Base-by-base conservation (phyloP, 345 rosid species). In the Adansonia digitata region DNA sequence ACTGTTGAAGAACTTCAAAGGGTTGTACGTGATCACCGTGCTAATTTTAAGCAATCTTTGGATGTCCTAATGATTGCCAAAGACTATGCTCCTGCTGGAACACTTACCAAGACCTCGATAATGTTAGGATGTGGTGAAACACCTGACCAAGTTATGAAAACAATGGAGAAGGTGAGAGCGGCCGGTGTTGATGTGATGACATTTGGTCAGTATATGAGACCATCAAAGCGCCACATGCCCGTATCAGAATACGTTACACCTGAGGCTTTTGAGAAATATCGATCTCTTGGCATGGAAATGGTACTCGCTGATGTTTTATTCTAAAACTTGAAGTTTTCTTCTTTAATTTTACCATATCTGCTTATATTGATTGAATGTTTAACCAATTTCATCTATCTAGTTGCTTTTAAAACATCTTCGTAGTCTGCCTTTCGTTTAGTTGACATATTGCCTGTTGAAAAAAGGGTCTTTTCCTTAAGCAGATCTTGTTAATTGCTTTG, bases 111-210 rank as follows among this genome's bases (percentile, higher is more conserved):
- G 40, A 37, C 98, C 29, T 96, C 99, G 0, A 77, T 96, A 75
- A 96, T 96, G 99, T 81, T 96, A 64, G 98, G 99, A 46, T 96
- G 99, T 74, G 99, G 98, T 24, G 98, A 96, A 82, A 93, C 97
- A n/a, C 97, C 98, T 71, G 97, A 87, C 49, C 99, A 96, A 80
- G 94, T 96, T 74, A 77, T 92, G 61, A 87, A 82, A 69, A 91
- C 98, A 10, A 96, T 93, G 98, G 94, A 93, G 85, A 93, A 89
- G 79, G 99, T 96, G 69, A 88, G 93, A 84, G 94, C 87, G 24
- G 97, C 97, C 17, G 97, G 97, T 75, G 92, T 93, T 73, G 98
- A 96, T 68, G 99, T 96, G n/a, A 96, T 96, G 87, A 96, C 99
- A 4, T 93, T 96, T 71, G 99, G 99, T 34, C 99, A 96, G 60